A percentile compares a stretch with the other conserved stretches of the same genome.
Evolutionary conservation across 192 early-diverging fungal genomes (phyloP).

Genomic region (Podila epicladia): DNA sequence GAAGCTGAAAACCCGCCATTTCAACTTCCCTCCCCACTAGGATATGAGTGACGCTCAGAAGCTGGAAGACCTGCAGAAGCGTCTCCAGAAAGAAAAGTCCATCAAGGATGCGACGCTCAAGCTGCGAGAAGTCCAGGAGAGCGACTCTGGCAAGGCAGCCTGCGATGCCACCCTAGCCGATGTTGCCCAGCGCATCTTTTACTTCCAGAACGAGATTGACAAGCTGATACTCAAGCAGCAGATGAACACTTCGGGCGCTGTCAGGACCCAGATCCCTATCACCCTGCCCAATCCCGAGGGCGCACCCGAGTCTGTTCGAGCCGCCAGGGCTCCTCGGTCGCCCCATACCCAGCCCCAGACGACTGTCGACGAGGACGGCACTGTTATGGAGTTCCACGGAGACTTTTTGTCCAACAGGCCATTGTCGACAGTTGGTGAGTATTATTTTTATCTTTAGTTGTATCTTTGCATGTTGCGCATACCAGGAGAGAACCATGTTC

Average conservation of each 20-base stretch:
- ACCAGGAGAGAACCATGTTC: too few species aligned
- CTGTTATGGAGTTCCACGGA: constrained; percentile 18
- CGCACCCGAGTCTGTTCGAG: background rate
- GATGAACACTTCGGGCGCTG: constrained; percentile 1
- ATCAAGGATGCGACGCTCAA: constrained; percentile 42
- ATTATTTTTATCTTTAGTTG: background rate
- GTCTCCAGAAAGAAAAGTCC: constrained; percentile 37
- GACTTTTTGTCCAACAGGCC: constrained; percentile 48
- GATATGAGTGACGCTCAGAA: constrained; percentile 46
- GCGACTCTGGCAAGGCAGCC: constrained; percentile 58
- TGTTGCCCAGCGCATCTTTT: constrained; percentile 71
- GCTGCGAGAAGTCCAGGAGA: constrained; percentile 44
- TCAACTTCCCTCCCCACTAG: background rate
- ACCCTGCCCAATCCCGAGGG: constrained; percentile 40
- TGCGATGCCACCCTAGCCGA: constrained; percentile 77
- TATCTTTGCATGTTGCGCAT: background rate
- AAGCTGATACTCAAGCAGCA: constrained; percentile 64
- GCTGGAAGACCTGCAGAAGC: constrained; percentile 40
- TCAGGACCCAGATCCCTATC: constrained; percentile 34
- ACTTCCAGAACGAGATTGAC: constrained; percentile 72
- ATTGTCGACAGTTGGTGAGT: constrained; percentile 54
- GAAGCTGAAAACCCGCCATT: background rate
- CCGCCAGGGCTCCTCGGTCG: background rate
- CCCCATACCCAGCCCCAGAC: background rate
- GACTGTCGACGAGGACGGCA: constrained; percentile 28